Percentiles rank a stretch among this genome's conserved stretches.
These are phyloP conservation scores for Mycena capillaripes DNA, from an alignment of 768 basidiomycete species.

Conservation along the genomic window DNA sequence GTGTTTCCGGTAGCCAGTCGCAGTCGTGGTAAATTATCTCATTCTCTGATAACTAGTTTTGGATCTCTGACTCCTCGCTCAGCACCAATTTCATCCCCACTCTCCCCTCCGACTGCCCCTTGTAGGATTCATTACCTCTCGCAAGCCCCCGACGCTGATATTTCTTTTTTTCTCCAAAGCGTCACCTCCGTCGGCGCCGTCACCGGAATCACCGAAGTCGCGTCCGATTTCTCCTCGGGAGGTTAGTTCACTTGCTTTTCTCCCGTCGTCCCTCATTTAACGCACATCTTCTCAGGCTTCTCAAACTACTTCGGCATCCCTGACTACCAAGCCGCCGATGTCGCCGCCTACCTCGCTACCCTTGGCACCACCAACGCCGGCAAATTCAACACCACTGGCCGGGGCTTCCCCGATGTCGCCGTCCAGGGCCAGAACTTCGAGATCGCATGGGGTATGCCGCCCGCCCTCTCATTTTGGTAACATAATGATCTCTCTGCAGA, in stretches of 20 bases:
- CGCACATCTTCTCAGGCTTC: slow-evolving; percentile 50
- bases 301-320: slow-evolving; percentile 51
- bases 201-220: slow-evolving; percentile 51
- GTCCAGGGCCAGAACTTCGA: slow-evolving; percentile 54
- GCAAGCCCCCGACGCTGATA: not conserved
- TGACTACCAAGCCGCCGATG: slow-evolving; percentile 31
- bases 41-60: not conserved
- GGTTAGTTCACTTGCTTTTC: slow-evolving; percentile 41
- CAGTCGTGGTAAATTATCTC: not conserved
- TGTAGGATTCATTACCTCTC: not conserved
- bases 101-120: slow-evolving; percentile 16
- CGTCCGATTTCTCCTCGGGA: slow-evolving; percentile 60
- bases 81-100: slow-evolving; percentile 8
- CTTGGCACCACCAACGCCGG: slow-evolving; percentile 38
- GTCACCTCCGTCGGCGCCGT: slow-evolving; percentile 23
- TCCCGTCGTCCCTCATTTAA: not conserved
- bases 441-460: not conserved
- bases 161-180: not conserved
- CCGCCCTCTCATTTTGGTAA: not conserved
- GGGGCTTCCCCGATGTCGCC: slow-evolving; percentile 57
- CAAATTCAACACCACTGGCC: slow-evolving; percentile 37
- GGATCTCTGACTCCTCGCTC: not conserved
- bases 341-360: slow-evolving; percentile 26
- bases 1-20: slow-evolving; percentile 14
- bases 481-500: not conserved